These are phyloP conservation scores for Penicillium rolfsii DNA, from an alignment of 2,329 filamentous ascomycete species.

Conservation along the genomic window DNA sequence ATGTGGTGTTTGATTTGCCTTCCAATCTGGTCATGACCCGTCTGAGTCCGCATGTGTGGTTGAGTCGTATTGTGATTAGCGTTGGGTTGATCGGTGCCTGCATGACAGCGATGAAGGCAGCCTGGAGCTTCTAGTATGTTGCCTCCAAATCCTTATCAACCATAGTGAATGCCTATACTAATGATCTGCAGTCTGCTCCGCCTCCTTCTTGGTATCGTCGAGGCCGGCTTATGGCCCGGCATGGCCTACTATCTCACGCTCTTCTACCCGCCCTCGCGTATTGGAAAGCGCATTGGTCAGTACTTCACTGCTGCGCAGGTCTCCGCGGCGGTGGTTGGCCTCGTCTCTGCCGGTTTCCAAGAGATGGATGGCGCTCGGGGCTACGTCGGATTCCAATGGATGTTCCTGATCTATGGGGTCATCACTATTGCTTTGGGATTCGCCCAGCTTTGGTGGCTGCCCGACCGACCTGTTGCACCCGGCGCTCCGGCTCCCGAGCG, in stretches of 20 bases:
- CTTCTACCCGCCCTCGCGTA: conserved; percentile 86
- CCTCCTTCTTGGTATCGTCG: conserved; percentile 81
- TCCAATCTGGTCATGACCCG: conserved; percentile 88
- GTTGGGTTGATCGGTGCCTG: conserved; percentile 83
- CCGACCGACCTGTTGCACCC: conserved; percentile 76
- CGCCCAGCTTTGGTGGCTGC: conserved; percentile 83
- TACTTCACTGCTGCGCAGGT: conserved; percentile 90
- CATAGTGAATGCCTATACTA: not conserved
- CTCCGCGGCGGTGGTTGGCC: conserved; percentile 83
- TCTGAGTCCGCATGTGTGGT: conserved; percentile 84
- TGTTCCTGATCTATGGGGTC: conserved; percentile 87
- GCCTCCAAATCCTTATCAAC: not conserved
- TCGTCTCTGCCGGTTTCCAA: conserved; percentile 90
- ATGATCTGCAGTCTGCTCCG: conserved; percentile 62
- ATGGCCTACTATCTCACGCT: conserved; percentile 92
- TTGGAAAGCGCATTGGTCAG: conserved; percentile 82
- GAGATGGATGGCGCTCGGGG: conserved; percentile 80
- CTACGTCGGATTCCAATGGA: conserved; percentile 68
- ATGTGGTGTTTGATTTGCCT: conserved; percentile 85
- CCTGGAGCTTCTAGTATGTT: conserved; percentile 79
- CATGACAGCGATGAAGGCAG: conserved; percentile 77
- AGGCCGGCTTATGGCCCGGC: conserved; percentile 92
- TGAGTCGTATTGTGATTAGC: conserved; percentile 86
- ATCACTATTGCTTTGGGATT: conserved; percentile 73
- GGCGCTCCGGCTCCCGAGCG: conserved; percentile 40